Conservation (phyloP, 352 stramenopile species). For the Globisporangium splendens region DNA sequence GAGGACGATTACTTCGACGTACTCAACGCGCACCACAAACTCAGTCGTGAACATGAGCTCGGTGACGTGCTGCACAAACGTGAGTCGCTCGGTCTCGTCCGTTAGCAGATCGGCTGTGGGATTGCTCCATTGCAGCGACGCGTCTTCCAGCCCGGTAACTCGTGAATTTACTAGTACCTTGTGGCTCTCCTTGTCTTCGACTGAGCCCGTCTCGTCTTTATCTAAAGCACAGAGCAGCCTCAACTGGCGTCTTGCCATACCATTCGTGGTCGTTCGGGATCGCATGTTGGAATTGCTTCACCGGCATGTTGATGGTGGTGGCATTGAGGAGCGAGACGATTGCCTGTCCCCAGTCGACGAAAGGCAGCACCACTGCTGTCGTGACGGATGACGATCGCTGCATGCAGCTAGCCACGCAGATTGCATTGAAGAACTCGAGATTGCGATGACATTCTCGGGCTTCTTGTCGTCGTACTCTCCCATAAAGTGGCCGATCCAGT, state of each 20-base stretch:
- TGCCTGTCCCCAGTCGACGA: slow-evolving; percentile 2
- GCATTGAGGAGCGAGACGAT: slow-evolving; percentile 2
- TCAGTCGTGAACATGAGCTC: too few species aligned
- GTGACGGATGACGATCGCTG: slow-evolving; percentile 16
- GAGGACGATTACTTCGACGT: too few species aligned
- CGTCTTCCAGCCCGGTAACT: too few species aligned
- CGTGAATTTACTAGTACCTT: too few species aligned
- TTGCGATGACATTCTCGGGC: slow-evolving; percentile 23
- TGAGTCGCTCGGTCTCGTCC: too few species aligned
- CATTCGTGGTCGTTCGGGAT: slow-evolving; percentile 1
- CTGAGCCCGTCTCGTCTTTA: too few species aligned
- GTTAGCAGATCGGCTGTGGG: too few species aligned
- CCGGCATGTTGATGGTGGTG: neutral
- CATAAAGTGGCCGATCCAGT: slow-evolving; percentile 24
- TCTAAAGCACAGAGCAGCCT: slow-evolving; percentile 6
- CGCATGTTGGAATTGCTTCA: neutral
- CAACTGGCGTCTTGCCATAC: slow-evolving; percentile 1
- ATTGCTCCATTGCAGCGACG: too few species aligned
- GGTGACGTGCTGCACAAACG: too few species aligned
- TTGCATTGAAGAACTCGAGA: slow-evolving; percentile 25
- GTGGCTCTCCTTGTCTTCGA: too few species aligned
- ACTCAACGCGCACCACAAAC: too few species aligned
- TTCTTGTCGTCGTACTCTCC: slow-evolving; percentile 18
- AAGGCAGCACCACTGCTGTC: slow-evolving; percentile 11
- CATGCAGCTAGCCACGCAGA: slow-evolving; percentile 23